Conservation (phyloP, 2,329 filamentous ascomycete genomes). For the Scedosporium minutisporum region DNA sequence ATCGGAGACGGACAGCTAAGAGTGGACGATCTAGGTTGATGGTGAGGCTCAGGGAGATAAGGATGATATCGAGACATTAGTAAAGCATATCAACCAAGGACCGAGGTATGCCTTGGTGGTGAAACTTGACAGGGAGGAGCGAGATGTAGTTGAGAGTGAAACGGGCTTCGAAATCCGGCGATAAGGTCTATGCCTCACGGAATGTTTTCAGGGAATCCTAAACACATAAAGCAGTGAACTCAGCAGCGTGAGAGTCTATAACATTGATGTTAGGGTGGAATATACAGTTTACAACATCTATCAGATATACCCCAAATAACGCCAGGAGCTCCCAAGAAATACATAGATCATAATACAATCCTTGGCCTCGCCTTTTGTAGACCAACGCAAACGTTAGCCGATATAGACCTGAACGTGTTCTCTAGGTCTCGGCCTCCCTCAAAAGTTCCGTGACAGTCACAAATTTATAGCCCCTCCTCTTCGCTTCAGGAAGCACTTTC, state of each 20-base stretch:
- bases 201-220: too few species aligned
- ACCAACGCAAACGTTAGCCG: too few species aligned
- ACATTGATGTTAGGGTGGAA: too few species aligned
- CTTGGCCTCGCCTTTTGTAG: too few species aligned
- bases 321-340: too few species aligned
- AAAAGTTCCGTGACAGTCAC: slow-evolving; percentile 64
- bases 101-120: slow-evolving; percentile 64
- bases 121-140: slow-evolving; percentile 60
- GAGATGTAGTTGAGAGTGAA: slow-evolving; percentile 58
- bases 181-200: slow-evolving; percentile 8
- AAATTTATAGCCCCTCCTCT: slow-evolving; percentile 57
- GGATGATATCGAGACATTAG: slow-evolving; percentile 54
- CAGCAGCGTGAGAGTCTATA: too few species aligned
- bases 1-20: not conserved
- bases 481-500: slow-evolving; percentile 62
- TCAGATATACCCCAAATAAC: too few species aligned
- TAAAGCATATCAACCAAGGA: slow-evolving; percentile 66
- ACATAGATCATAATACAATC: too few species aligned
- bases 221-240: too few species aligned
- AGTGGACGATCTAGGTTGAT: slow-evolving; percentile 54
- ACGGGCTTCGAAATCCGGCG: slow-evolving; percentile 49
- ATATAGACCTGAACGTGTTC: too few species aligned
- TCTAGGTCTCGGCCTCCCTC: slow-evolving; percentile 14
- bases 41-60: slow-evolving; percentile 78
- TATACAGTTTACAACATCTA: too few species aligned